Evolutionary conservation across 2,329 filamentous ascomycete species (phyloP).

Genomic region (Aspergillus eucalypticola): DNA sequence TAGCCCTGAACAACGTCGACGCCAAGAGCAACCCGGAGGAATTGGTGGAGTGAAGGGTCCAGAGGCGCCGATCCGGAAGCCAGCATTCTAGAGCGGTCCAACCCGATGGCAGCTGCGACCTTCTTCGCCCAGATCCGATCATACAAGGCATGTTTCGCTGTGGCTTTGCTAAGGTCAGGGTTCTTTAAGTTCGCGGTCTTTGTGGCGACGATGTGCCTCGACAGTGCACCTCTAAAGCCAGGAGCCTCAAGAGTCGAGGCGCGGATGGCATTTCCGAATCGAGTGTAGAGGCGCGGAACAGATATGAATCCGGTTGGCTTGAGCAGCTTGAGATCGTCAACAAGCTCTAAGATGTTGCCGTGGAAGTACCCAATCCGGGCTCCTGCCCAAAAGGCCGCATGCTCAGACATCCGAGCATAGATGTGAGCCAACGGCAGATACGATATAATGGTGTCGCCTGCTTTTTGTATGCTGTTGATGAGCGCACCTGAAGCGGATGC

Average conservation of each 20-base stretch:
- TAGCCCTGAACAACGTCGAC: slow-evolving; percentile 84
- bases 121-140: slow-evolving; percentile 85
- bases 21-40: slow-evolving; percentile 79
- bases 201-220: slow-evolving; percentile 72
- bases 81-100: slow-evolving; percentile 72
- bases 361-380: slow-evolving; percentile 87
- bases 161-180: slow-evolving; percentile 67
- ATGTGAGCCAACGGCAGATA: slow-evolving; percentile 96
- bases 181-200: slow-evolving; percentile 79
- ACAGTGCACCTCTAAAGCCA: slow-evolving; percentile 78
- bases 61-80: slow-evolving; percentile 88
- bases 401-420: slow-evolving; percentile 82
- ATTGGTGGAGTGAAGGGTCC: slow-evolving; percentile 83
- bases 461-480: slow-evolving; percentile 52
- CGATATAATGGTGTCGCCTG: slow-evolving; percentile 70
- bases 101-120: slow-evolving; percentile 76
- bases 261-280: slow-evolving; percentile 81
- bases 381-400: slow-evolving; percentile 70
- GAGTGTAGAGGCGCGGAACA: slow-evolving; percentile 88
- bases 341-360: slow-evolving; percentile 79
- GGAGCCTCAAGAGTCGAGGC: slow-evolving; percentile 74
- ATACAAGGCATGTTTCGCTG: slow-evolving; percentile 54
- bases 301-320: slow-evolving; percentile 81
- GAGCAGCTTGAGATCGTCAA: slow-evolving; percentile 88
- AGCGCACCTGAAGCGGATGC: slow-evolving; percentile 67